Evolutionary conservation across 2,329 filamentous ascomycete genomes (phyloP), one percentile per base, ranked within the genome.

Genomic region (Paecilomyces fulvus): DNA sequence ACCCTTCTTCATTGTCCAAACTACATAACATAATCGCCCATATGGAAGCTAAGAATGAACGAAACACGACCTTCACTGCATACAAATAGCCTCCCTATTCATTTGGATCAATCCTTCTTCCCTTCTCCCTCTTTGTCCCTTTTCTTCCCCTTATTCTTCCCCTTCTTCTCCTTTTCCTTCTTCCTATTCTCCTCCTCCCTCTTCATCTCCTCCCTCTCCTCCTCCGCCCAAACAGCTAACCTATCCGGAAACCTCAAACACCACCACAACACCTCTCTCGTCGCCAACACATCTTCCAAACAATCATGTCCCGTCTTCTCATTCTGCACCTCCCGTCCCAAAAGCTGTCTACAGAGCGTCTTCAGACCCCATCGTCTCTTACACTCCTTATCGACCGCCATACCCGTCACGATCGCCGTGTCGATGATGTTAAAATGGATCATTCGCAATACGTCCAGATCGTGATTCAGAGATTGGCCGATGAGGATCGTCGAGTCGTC

Each of bases 271-370:
- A 82, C 61, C 61, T 82, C 79, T 7, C 80, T 72, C 0, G 75
- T 70, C 0, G 80, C 79, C 31, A 78, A 70, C 0, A 78, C 75
- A 65, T 81, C 77, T 61, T 81, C 77, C 4, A 82, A 60, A 51
- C 74, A 74, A 63, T 79, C 73, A 52, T 81, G 79, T 1, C 78
- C 76, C 1, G 61, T 63, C 9, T 58, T 62, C 2, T 65, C 60
- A 21, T 54, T 60, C 25, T 71, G 75, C 14, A 80, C 74, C 1
- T 59, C 56, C 10, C 73, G 59, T 1, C 63, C 61, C 2, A 79
- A 59, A 6, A 79, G 61, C 3, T 70, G 67, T 14, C 61, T 58
- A 23, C 67, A 64, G 14, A 78, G 63, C 0, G 33, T 61, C 55
- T 74, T 73, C 49, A 80, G 64, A 2, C 65, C 62, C 71, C 71